These are phyloP conservation scores for Mrakiaceae sp. DNA, from an alignment of 1,284 basidiomycete genomes.

Conservation along the genomic window DNA sequence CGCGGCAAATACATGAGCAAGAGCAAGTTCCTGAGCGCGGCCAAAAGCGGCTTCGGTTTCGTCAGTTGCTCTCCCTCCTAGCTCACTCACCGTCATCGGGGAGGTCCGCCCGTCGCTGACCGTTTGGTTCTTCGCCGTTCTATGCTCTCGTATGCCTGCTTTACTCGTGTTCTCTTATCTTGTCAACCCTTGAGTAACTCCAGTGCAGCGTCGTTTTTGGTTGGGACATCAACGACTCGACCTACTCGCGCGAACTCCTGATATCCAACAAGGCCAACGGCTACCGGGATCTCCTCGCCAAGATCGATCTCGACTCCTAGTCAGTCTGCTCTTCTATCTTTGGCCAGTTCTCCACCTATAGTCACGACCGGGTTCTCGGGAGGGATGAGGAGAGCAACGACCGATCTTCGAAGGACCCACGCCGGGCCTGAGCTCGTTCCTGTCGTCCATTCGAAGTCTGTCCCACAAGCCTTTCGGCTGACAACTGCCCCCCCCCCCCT, in stretches of 20 bases:
- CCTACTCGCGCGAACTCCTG: constrained; percentile 70
- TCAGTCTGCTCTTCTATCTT: background rate
- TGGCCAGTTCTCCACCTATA: no score
- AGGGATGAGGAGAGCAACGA: no score
- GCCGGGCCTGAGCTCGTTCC: no score
- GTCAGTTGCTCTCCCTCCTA: constrained; percentile 3
- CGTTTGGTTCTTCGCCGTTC: constrained; percentile 16
- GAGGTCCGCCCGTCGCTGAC: no score
- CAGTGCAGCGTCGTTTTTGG: constrained; percentile 66
- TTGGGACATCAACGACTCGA: constrained; percentile 53
- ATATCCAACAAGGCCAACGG: constrained; percentile 87
- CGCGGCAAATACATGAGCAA: constrained; percentile 93
- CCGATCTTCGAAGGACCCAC: no score
- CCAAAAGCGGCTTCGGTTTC: constrained; percentile 78
- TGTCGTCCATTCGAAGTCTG: no score
- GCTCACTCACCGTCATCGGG: no score
- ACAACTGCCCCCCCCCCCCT: constrained; percentile 22
- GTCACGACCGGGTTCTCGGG: no score
- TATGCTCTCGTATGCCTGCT: background rate
- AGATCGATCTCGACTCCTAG: constrained; percentile 70
- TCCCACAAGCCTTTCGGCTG: background rate
- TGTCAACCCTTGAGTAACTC: background rate
- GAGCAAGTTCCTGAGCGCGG: constrained; percentile 78
- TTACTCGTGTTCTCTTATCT: background rate
- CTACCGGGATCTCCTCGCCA: constrained; percentile 74